These are phyloP conservation scores for Phycomyces nitens DNA, from an alignment of 192 early-diverging fungal species.

Conservation along the genomic window DNA sequence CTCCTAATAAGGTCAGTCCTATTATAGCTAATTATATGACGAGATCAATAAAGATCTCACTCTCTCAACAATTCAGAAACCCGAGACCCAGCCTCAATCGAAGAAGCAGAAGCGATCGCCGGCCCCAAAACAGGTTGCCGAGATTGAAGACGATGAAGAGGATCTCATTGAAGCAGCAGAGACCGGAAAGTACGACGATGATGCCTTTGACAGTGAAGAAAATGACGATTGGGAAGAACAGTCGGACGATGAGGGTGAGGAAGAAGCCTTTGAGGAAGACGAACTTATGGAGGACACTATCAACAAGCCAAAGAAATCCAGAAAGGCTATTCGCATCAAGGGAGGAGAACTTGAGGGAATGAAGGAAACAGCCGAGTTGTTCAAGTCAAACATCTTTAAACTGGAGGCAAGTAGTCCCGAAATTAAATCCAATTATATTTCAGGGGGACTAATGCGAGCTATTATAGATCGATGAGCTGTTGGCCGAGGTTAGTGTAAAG, in stretches of 20 bases:
- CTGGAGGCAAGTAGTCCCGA: constrained; percentile 59
- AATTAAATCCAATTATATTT: constrained; percentile 23
- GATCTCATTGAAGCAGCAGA: constrained; percentile 24
- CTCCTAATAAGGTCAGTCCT: constrained; percentile 9
- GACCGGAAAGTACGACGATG: constrained; percentile 18
- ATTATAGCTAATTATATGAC: background rate
- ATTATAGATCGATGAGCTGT: constrained; percentile 63
- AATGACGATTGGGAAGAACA: constrained; percentile 37
- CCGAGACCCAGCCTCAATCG: background rate
- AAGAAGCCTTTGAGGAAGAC: constrained; percentile 39
- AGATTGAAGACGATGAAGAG: constrained; percentile 26
- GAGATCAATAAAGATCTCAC: background rate
- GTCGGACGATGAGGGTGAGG: constrained; percentile 42
- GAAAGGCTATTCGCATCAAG: constrained; percentile 7
- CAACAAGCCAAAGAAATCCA: constrained; percentile 9
- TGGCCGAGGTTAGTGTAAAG: constrained; percentile 62
- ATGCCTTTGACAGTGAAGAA: constrained; percentile 32
- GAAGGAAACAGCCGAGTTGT: constrained; percentile 77
- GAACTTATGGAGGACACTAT: constrained; percentile 40
- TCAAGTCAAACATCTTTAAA: constrained; percentile 90
- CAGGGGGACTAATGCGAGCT: background rate
- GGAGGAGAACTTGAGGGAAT: constrained; percentile 74
- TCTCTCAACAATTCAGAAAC: background rate
- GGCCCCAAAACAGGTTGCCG: background rate
- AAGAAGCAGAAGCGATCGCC: background rate